A percentile compares a stretch with the other conserved stretches of the same genome.
These are phyloP conservation scores for Cercospora janseana DNA, from an alignment of 2,329 filamentous ascomycete genomes.

Conservation along the genomic window DNA sequence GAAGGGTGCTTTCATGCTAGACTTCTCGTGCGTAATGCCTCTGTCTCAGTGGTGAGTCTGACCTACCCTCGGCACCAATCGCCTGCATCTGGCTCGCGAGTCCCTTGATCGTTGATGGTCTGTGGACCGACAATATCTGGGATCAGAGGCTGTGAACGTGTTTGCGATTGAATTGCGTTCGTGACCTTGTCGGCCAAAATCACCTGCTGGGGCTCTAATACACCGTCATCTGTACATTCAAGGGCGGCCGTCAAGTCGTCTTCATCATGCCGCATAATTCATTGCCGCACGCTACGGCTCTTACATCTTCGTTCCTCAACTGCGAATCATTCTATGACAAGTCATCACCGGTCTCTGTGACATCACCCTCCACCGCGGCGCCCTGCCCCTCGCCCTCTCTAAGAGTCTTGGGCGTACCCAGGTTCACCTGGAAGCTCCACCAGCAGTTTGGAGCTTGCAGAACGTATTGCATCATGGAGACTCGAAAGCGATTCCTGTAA, in stretches of 20 bases:
- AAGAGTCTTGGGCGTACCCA: slow-evolving; percentile 35
- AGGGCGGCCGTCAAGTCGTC: too few species aligned
- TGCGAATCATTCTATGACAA: neutral
- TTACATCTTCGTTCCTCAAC: too few species aligned
- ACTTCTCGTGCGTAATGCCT: neutral
- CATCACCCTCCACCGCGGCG: slow-evolving; percentile 11
- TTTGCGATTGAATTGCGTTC: too few species aligned
- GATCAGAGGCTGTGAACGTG: too few species aligned
- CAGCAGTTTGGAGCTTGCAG: slow-evolving; percentile 73
- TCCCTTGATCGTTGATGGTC: too few species aligned
- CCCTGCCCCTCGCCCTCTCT: slow-evolving; percentile 25
- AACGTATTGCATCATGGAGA: slow-evolving; percentile 91
- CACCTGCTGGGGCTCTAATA: too few species aligned
- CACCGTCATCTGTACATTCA: too few species aligned
- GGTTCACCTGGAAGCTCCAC: slow-evolving; percentile 60
- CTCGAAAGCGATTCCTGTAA: slow-evolving; percentile 92
- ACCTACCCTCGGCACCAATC: too few species aligned
- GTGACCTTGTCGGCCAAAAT: too few species aligned
- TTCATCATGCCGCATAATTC: neutral
- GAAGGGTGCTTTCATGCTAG: neutral
- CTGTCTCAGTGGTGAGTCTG: neutral
- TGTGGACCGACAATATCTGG: too few species aligned
- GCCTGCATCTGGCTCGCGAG: too few species aligned
- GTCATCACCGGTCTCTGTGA: slow-evolving; percentile 13
- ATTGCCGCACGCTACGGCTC: neutral